Base-by-base conservation (phyloP, 768 basidiomycete species). In the Boletus rubescentipes region DNA sequence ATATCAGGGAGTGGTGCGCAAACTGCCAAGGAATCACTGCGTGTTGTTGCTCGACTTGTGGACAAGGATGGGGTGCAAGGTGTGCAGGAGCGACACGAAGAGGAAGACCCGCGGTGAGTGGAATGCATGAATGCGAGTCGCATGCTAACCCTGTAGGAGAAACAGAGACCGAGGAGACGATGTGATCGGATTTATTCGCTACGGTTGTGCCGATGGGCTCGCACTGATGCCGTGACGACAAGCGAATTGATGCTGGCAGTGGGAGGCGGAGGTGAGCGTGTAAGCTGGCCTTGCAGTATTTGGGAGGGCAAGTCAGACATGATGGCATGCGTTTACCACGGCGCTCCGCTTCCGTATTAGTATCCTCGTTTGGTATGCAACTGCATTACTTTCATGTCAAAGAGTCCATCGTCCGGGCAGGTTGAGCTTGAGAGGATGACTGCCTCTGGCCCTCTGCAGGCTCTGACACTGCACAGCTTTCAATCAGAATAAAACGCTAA, bases 21-120 rank as follows among this genome's bases (percentile, higher is more conserved):
- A 41, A 81, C 78, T 10, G 82, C 83, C n/a, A 78, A 73, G 57
- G 73, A 77, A 37, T 82, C 83, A 1, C 73, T 89, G 71, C 75
- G 74, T n/a, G 64, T 77, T 8, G 77, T 89, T n/a, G 76, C 80
- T 31, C 70, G 73, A 54, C 81, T 85, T 36, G 79, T 89, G 21
- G 87, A 88, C 54, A 73, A 72, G 50, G 78, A 86, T 58, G 87
- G 87, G 1, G 62, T 87, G 47, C 75, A 79, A 39, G 74, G 69
- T 10, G 65, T 67, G 61, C 74, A 58, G 6, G 67, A 70, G 21
- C 40, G 62, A 46, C 60, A 67, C 9, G 61, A 64, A 21, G 47
- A 62, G 10, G 77, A 76, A 41, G 72, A 78, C 44, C 77, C 78
- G 49, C 70, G 72, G 80, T 86, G 69, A 72, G 84, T 77, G 23